Evolutionary conservation across 305 asterid genomes (phyloP).

Genomic region (Fraxinus paxiana): DNA sequence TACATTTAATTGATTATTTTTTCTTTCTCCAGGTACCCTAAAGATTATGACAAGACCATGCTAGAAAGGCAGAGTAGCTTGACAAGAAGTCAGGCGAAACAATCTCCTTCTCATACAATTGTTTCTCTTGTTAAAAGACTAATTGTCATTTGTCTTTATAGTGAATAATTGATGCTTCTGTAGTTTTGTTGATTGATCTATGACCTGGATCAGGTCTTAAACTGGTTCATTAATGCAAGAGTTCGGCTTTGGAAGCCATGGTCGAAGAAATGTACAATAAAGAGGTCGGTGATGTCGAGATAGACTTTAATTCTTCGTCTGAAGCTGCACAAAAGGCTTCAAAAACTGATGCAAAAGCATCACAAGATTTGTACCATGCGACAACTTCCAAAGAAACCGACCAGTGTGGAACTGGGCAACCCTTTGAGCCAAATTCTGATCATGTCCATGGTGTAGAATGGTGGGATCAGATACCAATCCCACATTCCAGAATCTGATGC

Average conservation of each 20-base stretch:
- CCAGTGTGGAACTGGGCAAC: slow-evolving; percentile 25
- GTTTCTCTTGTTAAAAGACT: not conserved
- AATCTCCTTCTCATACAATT: not conserved
- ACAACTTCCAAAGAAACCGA: slow-evolving; percentile 33
- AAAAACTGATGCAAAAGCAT: not conserved
- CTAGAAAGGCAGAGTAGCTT: slow-evolving; percentile 92
- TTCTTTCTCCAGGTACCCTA: slow-evolving; percentile 57
- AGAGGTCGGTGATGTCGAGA: slow-evolving; percentile 58
- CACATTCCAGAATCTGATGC: slow-evolving; percentile 25
- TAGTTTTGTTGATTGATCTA: slow-evolving; percentile 13
- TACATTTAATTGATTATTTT: slow-evolving; percentile 9
- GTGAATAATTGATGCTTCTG: not conserved
- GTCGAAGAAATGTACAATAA: slow-evolving; percentile 93
- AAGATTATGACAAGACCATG: slow-evolving; percentile 90
- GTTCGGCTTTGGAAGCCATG: slow-evolving; percentile 98
- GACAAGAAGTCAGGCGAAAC: slow-evolving; percentile 80
- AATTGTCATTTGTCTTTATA: not conserved
- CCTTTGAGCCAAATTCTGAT: slow-evolving; percentile 38
- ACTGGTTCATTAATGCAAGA: slow-evolving; percentile 92
- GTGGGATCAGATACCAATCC: slow-evolving; percentile 38
- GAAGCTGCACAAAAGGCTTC: slow-evolving; percentile 36
- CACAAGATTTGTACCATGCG: slow-evolving; percentile 38
- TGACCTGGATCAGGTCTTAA: slow-evolving; percentile 59
- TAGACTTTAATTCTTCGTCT: slow-evolving; percentile 60
- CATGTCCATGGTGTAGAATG: slow-evolving; percentile 42